Conservation (phyloP, 352 stramenopile species). For the Phytophthora pini region DNA sequence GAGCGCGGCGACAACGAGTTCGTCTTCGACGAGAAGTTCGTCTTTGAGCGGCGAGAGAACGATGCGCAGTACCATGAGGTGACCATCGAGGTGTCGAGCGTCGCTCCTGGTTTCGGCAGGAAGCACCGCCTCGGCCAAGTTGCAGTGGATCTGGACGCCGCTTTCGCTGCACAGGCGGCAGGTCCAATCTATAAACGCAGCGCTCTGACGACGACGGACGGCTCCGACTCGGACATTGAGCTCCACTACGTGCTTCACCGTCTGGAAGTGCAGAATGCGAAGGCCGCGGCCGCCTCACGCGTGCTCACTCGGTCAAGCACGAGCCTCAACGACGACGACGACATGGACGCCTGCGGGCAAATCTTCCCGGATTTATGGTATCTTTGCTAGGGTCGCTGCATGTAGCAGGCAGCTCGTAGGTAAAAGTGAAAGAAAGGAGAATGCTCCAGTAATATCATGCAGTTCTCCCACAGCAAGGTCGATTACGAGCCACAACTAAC, state of each 20-base stretch:
- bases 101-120: conserved; percentile 25
- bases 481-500: background rate
- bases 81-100: conserved; percentile 40
- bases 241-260: conserved; percentile 56
- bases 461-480: conserved; percentile 9
- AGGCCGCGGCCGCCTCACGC: conserved; percentile 29
- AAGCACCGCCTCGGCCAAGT: conserved; percentile 41
- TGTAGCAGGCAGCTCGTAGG: conserved; percentile 14
- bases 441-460: conserved; percentile 32
- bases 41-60: conserved; percentile 43
- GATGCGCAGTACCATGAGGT: conserved; percentile 41
- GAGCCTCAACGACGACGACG: conserved; percentile 55
- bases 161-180: conserved; percentile 25
- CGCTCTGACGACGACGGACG: conserved; percentile 18
- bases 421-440: conserved; percentile 12
- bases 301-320: conserved; percentile 37
- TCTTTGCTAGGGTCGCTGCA: conserved; percentile 38
- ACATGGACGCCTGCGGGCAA: conserved; percentile 52
- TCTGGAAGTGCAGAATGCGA: conserved; percentile 41
- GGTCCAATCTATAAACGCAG: conserved; percentile 36
- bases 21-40: conserved; percentile 54
- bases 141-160: conserved; percentile 42
- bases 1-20: conserved; percentile 33
- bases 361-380: conserved; percentile 62
- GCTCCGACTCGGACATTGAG: conserved; percentile 27